A percentile compares a stretch with the other conserved stretches of the same genome.
These are phyloP conservation scores for Peziza echinospora DNA, from an alignment of 495 filamentous ascomycete species.

Conservation along the genomic window DNA sequence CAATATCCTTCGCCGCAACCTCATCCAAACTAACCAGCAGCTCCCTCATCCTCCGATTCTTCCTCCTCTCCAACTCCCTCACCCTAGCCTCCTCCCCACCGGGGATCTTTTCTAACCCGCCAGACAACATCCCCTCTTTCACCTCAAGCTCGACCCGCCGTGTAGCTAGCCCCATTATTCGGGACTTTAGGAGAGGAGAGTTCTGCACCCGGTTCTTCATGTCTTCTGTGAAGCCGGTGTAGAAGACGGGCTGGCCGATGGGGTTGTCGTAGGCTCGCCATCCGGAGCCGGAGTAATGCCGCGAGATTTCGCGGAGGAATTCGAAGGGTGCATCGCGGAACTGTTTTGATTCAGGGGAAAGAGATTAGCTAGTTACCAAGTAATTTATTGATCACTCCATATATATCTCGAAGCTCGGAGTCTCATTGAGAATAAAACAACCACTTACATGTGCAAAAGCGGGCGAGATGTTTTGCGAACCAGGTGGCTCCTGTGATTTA, in stretches of 20 bases:
- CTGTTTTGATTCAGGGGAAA: slow-evolving; percentile 13
- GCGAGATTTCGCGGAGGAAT: slow-evolving; percentile 76
- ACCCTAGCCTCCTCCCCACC: slow-evolving; percentile 30
- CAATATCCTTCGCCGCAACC: slow-evolving; percentile 63
- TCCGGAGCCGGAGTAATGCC: slow-evolving; percentile 73
- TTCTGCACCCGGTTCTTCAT: slow-evolving; percentile 59
- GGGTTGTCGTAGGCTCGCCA: slow-evolving; percentile 86
- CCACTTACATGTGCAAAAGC: not conserved
- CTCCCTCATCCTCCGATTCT: slow-evolving; percentile 30
- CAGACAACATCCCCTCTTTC: slow-evolving; percentile 39
- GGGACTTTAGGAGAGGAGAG: slow-evolving; percentile 49
- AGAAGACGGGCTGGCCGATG: slow-evolving; percentile 83
- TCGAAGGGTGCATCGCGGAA: slow-evolving; percentile 41
- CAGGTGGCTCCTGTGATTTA: too few species aligned
- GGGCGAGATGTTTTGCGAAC: not conserved
- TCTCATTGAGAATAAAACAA: not conserved
- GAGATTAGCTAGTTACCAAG: not conserved
- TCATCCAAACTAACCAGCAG: slow-evolving; percentile 29
- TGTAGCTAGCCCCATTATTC: slow-evolving; percentile 56
- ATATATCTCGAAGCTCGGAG: not conserved
- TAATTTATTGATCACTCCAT: not conserved
- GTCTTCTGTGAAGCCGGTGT: slow-evolving; percentile 70
- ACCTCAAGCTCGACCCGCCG: slow-evolving; percentile 52
- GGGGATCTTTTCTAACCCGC: slow-evolving; percentile 24
- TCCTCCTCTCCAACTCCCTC: slow-evolving; percentile 38